These are phyloP conservation scores for Barbarea vulgaris DNA, from an alignment of 345 rosid genomes.

Conservation along the genomic window DNA sequence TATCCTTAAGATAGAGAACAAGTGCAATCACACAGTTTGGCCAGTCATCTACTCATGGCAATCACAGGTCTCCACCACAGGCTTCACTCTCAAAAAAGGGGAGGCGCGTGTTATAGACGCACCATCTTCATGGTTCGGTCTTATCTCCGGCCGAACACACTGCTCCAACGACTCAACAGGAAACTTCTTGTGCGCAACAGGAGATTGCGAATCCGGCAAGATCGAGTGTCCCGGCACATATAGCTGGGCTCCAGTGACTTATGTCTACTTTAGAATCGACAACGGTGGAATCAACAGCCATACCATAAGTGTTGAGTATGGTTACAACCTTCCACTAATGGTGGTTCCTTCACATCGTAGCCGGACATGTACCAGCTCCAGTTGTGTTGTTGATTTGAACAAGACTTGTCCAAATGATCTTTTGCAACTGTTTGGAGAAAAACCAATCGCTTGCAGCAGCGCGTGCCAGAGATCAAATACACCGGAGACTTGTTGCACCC, in stretches of 20 bases:
- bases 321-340: slow-evolving; percentile 35
- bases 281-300: slow-evolving; percentile 18
- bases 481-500: slow-evolving; percentile 10
- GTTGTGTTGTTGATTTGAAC: slow-evolving; percentile 24
- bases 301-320: slow-evolving; percentile 20
- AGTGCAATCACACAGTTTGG: slow-evolving; percentile 33
- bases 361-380: slow-evolving; percentile 17
- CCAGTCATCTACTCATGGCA: slow-evolving; percentile 30
- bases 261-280: slow-evolving; percentile 19
- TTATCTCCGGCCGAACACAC: slow-evolving; percentile 28
- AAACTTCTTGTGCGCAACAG: slow-evolving; percentile 16
- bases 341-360: slow-evolving; percentile 27
- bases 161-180: slow-evolving; percentile 30
- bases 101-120: slow-evolving; percentile 26
- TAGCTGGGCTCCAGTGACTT: slow-evolving; percentile 24
- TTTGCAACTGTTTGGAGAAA: not conserved
- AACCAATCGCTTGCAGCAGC: slow-evolving; percentile 14
- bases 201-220: slow-evolving; percentile 27
- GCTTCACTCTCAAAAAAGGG: slow-evolving; percentile 17
- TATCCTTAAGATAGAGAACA: slow-evolving; percentile 33
- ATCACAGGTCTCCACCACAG: slow-evolving; percentile 16
- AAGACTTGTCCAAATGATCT: slow-evolving; percentile 29
- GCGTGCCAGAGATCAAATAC: not conserved
- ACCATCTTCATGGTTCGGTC: slow-evolving; percentile 37
- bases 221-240: slow-evolving; percentile 11